Evolutionary conservation across 139 green algal genomes (phyloP).

Genomic region (Coccomyxa sp.): DNA sequence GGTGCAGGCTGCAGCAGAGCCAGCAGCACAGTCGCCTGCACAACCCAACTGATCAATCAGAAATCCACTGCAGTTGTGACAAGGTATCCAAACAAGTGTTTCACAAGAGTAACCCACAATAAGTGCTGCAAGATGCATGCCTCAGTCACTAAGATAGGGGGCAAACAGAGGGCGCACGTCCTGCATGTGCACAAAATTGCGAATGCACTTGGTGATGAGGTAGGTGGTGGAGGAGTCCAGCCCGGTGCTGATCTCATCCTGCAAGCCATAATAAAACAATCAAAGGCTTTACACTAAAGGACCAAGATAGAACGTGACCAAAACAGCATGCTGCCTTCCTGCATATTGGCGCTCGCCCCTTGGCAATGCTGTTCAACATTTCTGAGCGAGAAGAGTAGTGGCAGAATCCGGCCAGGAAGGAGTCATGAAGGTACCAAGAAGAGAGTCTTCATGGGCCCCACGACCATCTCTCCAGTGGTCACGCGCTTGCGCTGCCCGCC

Average conservation of each 20-base stretch:
- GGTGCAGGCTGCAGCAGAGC: conserved; percentile 46
- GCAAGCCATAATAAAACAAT: conserved; percentile 13
- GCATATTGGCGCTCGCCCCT: too few species aligned
- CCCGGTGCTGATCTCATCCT: conserved; percentile 45
- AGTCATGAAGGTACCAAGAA: conserved; percentile 18
- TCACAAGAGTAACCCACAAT: not conserved
- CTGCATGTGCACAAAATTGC: conserved; percentile 23
- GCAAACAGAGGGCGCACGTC: not conserved
- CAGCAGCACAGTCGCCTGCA: conserved; percentile 30
- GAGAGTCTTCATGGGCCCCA: conserved; percentile 33
- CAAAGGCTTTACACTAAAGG: too few species aligned
- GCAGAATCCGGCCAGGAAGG: not conserved
- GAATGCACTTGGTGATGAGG: conserved; percentile 22
- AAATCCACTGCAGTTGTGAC: not conserved
- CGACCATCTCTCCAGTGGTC: conserved; percentile 47
- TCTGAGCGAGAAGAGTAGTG: too few species aligned
- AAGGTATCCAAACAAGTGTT: not conserved
- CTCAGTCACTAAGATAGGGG: not conserved
- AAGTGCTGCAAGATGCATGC: conserved; percentile 13
- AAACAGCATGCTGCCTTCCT: too few species aligned
- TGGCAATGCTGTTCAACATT: too few species aligned
- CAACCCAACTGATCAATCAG: conserved; percentile 10
- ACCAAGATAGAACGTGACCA: too few species aligned
- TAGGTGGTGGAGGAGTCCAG: conserved; percentile 42
- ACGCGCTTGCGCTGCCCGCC: conserved; percentile 63